These are phyloP conservation scores for Thielaviopsis ethacetica DNA, from an alignment of 2,329 filamentous ascomycete species.

Conservation along the genomic window DNA sequence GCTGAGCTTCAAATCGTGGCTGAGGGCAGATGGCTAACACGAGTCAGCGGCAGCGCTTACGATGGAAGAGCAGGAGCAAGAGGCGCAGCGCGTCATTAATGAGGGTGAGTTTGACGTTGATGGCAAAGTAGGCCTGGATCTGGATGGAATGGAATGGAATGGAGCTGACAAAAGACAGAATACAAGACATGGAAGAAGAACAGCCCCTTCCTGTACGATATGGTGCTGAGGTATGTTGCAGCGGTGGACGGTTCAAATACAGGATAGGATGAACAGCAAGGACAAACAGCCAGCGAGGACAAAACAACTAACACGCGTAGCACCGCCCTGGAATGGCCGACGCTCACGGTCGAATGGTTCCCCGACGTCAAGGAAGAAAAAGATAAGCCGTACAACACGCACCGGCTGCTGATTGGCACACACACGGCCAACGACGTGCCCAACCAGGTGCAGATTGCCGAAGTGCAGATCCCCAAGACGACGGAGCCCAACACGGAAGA, in stretches of 20 bases:
- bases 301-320: constrained; percentile 23
- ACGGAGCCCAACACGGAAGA: constrained; percentile 58
- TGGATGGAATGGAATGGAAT: neutral
- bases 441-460: constrained; percentile 90
- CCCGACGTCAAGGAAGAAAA: constrained; percentile 81
- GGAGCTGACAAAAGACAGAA: constrained; percentile 35
- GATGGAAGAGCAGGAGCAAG: constrained; percentile 50
- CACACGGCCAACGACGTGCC: constrained; percentile 74
- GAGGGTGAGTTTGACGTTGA: constrained; percentile 43
- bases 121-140: too few relatives aligned
- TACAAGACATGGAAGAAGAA: constrained; percentile 99
- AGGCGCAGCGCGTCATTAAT: constrained; percentile 80
- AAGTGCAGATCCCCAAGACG: constrained; percentile 79
- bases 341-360: constrained; percentile 94
- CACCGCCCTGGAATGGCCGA: constrained; percentile 92
- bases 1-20: neutral
- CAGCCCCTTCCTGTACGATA: constrained; percentile 92
- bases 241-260: too few relatives aligned
- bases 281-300: neutral
- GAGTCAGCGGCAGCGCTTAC: constrained; percentile 21
- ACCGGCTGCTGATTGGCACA: constrained; percentile 83
- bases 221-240: constrained; percentile 58
- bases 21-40: neutral
- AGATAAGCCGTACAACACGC: constrained; percentile 72
- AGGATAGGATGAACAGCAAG: neutral